Percentiles rank a stretch among this genome's conserved stretches.
phyloP scores from a whole-genome alignment of 768 basidiomycete species.

The Lentinula sp. region DNA sequence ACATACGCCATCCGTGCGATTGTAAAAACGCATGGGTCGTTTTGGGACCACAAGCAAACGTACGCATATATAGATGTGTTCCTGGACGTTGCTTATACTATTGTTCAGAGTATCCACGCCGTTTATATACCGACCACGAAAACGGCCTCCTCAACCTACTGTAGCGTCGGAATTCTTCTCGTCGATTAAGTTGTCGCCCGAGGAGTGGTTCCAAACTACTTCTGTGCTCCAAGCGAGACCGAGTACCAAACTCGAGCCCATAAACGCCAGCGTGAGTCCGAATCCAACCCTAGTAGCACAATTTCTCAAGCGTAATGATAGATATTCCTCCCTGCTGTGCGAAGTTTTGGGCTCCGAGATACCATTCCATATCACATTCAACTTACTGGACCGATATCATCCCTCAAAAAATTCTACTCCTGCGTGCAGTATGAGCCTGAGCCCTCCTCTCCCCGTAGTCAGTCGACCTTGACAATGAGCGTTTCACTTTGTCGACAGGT shows the following conservation, averaged over 20 bases:
- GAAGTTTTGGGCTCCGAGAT: constrained; percentile 1
- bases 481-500: constrained; percentile 3
- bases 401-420: constrained; percentile 3
- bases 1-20: background rate
- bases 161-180: background rate
- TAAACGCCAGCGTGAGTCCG: background rate
- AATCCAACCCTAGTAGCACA: background rate
- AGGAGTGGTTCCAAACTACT: constrained; percentile 4
- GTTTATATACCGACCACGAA: constrained; percentile 2
- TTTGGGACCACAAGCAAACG: constrained; percentile 4
- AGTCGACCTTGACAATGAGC: background rate
- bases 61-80: background rate
- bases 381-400: constrained; percentile 1
- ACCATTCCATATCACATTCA: constrained; percentile 5
- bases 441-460: background rate
- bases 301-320: background rate
- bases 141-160: constrained; percentile 2
- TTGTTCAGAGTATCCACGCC: background rate
- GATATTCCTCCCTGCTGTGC: constrained; percentile 4
- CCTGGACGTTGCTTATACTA: background rate
- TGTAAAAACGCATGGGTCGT: background rate
- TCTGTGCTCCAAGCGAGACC: background rate
- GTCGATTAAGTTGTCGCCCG: background rate
- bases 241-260: background rate
- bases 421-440: background rate